These are phyloP conservation scores for Aspergillus nanangensis DNA, from an alignment of 495 filamentous ascomycete genomes.

Conservation along the genomic window DNA sequence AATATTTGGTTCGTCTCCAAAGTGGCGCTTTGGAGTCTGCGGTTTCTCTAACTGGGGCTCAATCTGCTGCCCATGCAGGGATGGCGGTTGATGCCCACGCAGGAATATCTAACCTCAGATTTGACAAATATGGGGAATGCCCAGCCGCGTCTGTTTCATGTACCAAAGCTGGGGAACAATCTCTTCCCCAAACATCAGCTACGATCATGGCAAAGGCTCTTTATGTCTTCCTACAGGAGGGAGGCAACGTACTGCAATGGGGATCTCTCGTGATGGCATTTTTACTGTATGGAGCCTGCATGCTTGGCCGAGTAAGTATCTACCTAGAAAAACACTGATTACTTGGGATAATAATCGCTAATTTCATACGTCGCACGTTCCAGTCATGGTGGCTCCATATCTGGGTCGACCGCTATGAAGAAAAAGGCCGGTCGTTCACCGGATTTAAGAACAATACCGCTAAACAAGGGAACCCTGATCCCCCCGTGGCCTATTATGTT, in stretches of 20 bases:
- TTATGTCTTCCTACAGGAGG: not conserved
- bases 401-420: conserved; percentile 14
- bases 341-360: not conserved
- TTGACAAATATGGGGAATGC: not conserved
- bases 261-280: not conserved
- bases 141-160: not conserved
- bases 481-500: conserved; percentile 12
- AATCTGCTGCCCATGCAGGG: conserved; percentile 46
- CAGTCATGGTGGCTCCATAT: conserved; percentile 4
- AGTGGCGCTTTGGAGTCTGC: conserved; percentile 63
- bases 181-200: not conserved
- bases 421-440: conserved; percentile 9
- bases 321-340: not conserved
- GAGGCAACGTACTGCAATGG: not conserved
- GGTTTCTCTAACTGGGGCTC: conserved; percentile 55
- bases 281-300: conserved; percentile 27
- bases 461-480: not conserved
- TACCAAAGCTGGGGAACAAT: not conserved
- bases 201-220: not conserved
- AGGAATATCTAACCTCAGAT: not conserved
- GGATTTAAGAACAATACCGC: not conserved
- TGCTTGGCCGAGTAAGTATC: conserved; percentile 51
- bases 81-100: not conserved
- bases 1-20: conserved; percentile 66
- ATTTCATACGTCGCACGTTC: not conserved